phyloP scores from a whole-genome alignment of 768 basidiomycete species.

The Lepiota brunneoincarnata region DNA sequence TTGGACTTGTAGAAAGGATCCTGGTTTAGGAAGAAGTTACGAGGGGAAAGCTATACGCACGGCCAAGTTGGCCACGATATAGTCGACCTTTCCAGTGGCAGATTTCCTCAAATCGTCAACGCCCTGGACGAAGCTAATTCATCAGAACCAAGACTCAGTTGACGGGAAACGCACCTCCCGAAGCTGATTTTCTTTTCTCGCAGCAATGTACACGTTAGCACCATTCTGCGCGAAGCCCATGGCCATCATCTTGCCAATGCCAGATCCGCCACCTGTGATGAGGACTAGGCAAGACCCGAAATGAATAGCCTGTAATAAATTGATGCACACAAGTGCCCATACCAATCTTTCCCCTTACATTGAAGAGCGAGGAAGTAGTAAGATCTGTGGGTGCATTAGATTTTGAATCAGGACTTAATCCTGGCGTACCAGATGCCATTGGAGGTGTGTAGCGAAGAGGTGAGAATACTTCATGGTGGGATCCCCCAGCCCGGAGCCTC shows the following conservation, averaged over 20 bases:
- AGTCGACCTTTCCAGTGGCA: conserved; percentile 61
- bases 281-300: conserved; percentile 45
- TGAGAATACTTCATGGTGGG: background rate
- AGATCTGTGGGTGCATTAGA: conserved; percentile 10
- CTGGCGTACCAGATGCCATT: conserved; percentile 5
- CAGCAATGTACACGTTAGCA: conserved; percentile 86
- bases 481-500: conserved; percentile 1
- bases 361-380: conserved; percentile 14
- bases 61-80: conserved; percentile 71
- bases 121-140: conserved; percentile 30
- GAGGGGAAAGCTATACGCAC: conserved; percentile 39
- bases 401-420: background rate
- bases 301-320: background rate
- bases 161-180: conserved; percentile 51
- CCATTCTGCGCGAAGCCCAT: conserved; percentile 81
- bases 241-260: conserved; percentile 85
- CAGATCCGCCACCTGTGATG: conserved; percentile 81
- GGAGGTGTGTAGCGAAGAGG: background rate
- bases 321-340: background rate
- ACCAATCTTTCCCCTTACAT: conserved; percentile 17
- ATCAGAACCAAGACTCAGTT: background rate
- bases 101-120: conserved; percentile 57
- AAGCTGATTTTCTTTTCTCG: conserved; percentile 76
- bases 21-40: background rate
- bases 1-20: conserved; percentile 48